These are phyloP conservation scores for Diplosphaera chodatii DNA, from an alignment of 139 green algal species.

Conservation along the genomic window DNA sequence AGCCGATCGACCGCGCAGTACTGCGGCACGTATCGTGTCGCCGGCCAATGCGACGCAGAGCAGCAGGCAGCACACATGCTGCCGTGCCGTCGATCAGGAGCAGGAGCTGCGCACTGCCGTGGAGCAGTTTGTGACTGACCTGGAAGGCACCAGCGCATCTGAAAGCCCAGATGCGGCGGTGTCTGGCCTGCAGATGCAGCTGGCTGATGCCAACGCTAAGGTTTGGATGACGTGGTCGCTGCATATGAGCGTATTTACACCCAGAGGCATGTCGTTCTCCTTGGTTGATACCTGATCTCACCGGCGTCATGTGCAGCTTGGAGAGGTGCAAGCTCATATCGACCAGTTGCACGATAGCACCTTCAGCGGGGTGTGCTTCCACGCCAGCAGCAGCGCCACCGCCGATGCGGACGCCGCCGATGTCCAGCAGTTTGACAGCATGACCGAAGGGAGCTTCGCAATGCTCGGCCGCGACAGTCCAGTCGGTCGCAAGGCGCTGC, in stretches of 20 bases:
- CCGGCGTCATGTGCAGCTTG: conserved; percentile 16
- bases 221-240: too few species aligned
- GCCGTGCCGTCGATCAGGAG: too few species aligned
- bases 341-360: conserved; percentile 41
- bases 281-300: too few species aligned
- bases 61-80: too few species aligned
- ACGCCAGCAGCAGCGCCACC: background rate
- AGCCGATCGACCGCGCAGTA: too few species aligned
- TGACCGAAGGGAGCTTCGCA: background rate
- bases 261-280: too few species aligned
- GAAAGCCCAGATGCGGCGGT: background rate
- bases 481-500: conserved; percentile 25
- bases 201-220: background rate
- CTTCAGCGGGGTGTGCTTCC: conserved; percentile 23
- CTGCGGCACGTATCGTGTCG: too few species aligned
- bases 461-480: background rate
- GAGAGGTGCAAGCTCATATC: conserved; percentile 26
- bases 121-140: conserved; percentile 23
- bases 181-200: conserved; percentile 16
- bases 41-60: too few species aligned
- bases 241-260: too few species aligned
- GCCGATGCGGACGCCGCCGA: background rate
- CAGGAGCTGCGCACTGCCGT: conserved; percentile 15
- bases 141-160: conserved; percentile 1
- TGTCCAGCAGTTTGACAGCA: background rate